Evolutionary conservation across 108 stramenopile genomes (phyloP).

Genomic region (Craspedostauros australis): DNA sequence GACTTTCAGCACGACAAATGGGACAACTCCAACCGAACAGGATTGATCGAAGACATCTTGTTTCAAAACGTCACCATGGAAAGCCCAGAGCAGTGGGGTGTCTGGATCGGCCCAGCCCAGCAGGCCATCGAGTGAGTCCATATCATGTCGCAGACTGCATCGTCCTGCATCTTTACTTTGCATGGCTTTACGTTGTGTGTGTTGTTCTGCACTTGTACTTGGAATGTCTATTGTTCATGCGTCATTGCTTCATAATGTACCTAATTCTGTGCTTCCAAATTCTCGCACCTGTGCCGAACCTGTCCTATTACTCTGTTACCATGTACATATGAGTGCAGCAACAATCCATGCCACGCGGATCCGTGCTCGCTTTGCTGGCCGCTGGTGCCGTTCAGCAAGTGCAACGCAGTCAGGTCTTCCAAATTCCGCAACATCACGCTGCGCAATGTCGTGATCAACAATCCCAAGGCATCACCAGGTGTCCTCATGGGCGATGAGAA

Average conservation of each 20-base stretch:
- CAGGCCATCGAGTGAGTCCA: constrained; percentile 16
- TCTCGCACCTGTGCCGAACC: no score
- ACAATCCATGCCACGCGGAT: constrained; percentile 26
- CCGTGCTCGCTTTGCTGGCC: constrained; percentile 42
- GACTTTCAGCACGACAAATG: not conserved
- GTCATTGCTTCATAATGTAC: no score
- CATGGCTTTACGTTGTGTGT: no score
- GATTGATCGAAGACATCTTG: constrained; percentile 31
- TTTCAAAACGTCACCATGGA: constrained; percentile 45
- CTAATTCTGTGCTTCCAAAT: no score
- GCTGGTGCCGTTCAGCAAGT: constrained; percentile 13
- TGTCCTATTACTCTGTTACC: no score
- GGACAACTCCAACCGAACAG: not conserved
- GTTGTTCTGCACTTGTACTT: no score
- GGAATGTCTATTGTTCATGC: no score
- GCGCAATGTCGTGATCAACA: constrained; percentile 19
- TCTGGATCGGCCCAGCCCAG: constrained; percentile 67
- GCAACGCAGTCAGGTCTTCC: constrained; percentile 6
- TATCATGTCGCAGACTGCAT: no score
- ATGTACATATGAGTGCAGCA: not conserved
- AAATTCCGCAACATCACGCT: constrained; percentile 21
- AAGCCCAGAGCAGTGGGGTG: constrained; percentile 34
- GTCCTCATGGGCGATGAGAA: constrained; percentile 12
- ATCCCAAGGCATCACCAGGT: constrained; percentile 16
- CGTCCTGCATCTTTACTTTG: no score